These are phyloP conservation scores for Lizonia empirigonia DNA, from an alignment of 2,329 filamentous ascomycete genomes.

Conservation along the genomic window DNA sequence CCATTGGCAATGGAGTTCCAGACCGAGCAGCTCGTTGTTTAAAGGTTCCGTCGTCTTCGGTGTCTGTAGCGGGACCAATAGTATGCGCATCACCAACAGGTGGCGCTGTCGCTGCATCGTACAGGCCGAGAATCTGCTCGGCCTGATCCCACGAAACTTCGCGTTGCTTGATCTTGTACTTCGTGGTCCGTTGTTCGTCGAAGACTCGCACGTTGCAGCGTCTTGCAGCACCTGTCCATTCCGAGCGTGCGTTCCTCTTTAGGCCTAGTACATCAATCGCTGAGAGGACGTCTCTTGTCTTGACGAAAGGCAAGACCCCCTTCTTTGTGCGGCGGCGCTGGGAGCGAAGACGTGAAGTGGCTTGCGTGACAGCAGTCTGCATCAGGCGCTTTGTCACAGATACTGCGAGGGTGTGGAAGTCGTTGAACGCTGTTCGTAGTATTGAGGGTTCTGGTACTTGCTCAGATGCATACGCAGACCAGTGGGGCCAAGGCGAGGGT, in stretches of 20 bases:
- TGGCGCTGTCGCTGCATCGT: constrained; percentile 29
- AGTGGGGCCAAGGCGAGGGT: constrained; percentile 37
- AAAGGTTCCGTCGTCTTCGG: constrained; percentile 22
- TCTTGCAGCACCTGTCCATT: constrained; percentile 60
- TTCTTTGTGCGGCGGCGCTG: constrained; percentile 40
- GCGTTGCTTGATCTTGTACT: constrained; percentile 33
- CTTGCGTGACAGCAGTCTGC: constrained; percentile 70
- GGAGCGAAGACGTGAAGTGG: constrained; percentile 69
- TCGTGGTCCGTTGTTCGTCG: constrained; percentile 18
- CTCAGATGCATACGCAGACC: constrained; percentile 40
- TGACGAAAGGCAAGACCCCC: constrained; percentile 46
- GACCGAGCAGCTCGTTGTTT: constrained; percentile 30
- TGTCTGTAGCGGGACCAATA: constrained; percentile 10
- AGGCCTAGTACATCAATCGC: constrained; percentile 62
- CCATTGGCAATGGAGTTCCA: constrained; percentile 37
- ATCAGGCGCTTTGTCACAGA: constrained; percentile 74
- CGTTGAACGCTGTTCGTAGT: constrained; percentile 74
- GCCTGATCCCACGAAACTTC: constrained; percentile 52
- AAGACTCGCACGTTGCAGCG: constrained; percentile 60
- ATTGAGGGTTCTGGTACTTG: constrained; percentile 64
- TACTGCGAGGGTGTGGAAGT: constrained; percentile 72
- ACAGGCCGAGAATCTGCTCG: constrained; percentile 35
- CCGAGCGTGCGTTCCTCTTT: constrained; percentile 52
- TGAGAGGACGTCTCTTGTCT: constrained; percentile 58
- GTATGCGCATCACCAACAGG: constrained; percentile 36